Conservation (phyloP, 345 rosid species). For the Eucalyptus curtisii region DNA sequence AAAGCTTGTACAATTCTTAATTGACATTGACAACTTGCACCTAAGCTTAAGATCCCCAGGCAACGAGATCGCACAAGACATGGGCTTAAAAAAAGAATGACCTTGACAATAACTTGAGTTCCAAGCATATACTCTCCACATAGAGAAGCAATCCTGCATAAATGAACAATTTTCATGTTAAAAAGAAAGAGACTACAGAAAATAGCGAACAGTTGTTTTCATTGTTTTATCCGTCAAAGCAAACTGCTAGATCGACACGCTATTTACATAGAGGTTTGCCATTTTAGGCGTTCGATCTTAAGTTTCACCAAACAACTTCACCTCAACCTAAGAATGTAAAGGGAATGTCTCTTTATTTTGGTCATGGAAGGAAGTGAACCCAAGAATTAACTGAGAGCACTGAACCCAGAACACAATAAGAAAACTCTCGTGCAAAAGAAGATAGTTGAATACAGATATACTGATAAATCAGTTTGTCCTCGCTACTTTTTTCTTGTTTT, state of each 20-base stretch:
- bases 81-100: background rate
- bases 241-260: background rate
- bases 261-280: background rate
- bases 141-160: background rate
- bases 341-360: background rate
- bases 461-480: background rate
- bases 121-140: background rate
- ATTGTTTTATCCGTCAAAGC: background rate
- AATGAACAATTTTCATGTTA: background rate
- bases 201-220: background rate
- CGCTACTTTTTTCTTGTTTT: background rate
- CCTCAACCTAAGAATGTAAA: background rate
- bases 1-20: no score
- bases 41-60: no score
- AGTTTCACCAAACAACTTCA: background rate
- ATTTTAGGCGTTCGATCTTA: background rate
- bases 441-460: background rate
- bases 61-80: background rate
- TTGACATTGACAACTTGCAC: no score
- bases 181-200: background rate
- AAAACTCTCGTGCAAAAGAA: background rate
- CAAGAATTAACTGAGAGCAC: no score
- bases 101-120: background rate
- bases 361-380: background rate
- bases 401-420: background rate